These are phyloP conservation scores for Meripilus lineatus DNA, from an alignment of 1,284 basidiomycete genomes.

Conservation along the genomic window DNA sequence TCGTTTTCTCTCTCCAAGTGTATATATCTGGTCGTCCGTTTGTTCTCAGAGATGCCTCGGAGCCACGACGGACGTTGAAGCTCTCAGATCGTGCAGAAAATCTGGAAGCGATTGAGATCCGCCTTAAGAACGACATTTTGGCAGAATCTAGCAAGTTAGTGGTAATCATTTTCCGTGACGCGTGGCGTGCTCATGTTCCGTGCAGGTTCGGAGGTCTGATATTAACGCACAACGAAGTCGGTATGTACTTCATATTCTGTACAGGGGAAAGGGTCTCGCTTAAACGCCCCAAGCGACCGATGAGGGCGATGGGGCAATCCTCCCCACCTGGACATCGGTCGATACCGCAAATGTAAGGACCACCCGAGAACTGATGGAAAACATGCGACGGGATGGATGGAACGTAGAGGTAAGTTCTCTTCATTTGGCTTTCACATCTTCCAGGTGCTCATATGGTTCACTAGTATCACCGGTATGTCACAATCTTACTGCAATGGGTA, in stretches of 20 bases:
- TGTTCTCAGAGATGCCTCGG: slow-evolving; percentile 89
- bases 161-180: slow-evolving; percentile 1
- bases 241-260: slow-evolving; percentile 30
- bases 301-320: slow-evolving; percentile 73
- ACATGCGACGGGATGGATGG: slow-evolving; percentile 82
- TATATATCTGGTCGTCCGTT: slow-evolving; percentile 95
- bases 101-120: slow-evolving; percentile 90
- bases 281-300: slow-evolving; percentile 50
- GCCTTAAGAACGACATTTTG: slow-evolving; percentile 92
- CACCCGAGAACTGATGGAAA: slow-evolving; percentile 81
- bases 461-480: slow-evolving; percentile 59
- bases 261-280: neutral
- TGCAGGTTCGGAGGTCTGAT: slow-evolving; percentile 84
- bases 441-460: too few species aligned
- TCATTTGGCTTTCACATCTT: slow-evolving; percentile 2
- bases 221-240: slow-evolving; percentile 89
- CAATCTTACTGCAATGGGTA: neutral
- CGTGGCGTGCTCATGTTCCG: slow-evolving; percentile 4
- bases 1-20: slow-evolving; percentile 39
- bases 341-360: slow-evolving; percentile 85
- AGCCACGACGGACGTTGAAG: slow-evolving; percentile 77
- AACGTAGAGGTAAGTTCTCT: slow-evolving; percentile 66
- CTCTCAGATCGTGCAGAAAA: slow-evolving; percentile 93
- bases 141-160: slow-evolving; percentile 74
- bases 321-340: slow-evolving; percentile 94